Conservation (phyloP, 106 monocot species). For the Phalaenopsis aphrodite region DNA sequence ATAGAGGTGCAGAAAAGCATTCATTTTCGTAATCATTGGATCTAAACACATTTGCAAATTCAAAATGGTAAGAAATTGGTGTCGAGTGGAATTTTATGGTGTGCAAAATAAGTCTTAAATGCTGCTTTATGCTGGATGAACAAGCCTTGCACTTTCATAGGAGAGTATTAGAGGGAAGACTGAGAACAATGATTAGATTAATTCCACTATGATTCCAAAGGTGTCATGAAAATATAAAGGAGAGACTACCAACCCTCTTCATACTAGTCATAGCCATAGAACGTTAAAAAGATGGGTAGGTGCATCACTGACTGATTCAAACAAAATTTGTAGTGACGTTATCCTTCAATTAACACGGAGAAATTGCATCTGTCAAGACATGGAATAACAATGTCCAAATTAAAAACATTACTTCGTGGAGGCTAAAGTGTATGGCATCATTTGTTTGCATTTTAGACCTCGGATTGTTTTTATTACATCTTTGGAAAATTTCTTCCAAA, state of each 20-base stretch:
- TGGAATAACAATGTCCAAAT: background rate
- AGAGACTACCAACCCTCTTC: background rate
- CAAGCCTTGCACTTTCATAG: background rate
- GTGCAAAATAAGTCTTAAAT: background rate
- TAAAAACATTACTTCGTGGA: background rate
- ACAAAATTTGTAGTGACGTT: background rate
- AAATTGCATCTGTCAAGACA: background rate
- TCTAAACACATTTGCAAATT: no score
- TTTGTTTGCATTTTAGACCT: background rate
- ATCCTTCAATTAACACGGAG: background rate
- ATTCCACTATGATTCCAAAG: background rate
- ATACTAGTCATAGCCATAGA: background rate
- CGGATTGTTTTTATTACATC: background rate
- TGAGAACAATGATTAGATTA: background rate
- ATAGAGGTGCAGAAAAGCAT: background rate
- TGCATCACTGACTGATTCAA: background rate
- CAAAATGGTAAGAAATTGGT: background rate
- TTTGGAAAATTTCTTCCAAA: background rate
- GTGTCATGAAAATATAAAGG: background rate
- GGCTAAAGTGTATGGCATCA: background rate
- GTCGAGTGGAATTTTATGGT: background rate
- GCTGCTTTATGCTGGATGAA: background rate
- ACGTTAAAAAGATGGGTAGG: background rate
- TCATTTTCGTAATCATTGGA: no score
- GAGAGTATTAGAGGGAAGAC: background rate